Evolutionary conservation across 257 asterid genomes (phyloP).

Genomic region (Ophiorrhiza pumila): DNA sequence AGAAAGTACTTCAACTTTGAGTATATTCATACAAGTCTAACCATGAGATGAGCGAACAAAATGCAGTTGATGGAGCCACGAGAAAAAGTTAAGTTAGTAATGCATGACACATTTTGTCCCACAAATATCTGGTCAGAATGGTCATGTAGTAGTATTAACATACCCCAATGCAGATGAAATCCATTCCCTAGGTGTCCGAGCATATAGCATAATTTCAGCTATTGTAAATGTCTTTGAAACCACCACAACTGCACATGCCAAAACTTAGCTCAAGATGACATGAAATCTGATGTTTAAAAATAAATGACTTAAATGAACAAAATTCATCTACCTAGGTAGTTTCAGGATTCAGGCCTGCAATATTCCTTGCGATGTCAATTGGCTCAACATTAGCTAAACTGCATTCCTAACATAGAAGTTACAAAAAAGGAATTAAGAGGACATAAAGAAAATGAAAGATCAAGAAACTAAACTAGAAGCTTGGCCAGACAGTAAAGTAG

Average conservation of each 20-base stretch:
- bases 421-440: constrained; percentile 2
- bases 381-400: constrained; percentile 99
- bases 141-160: constrained; percentile 34
- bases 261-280: too few species aligned
- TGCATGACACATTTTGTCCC: background rate
- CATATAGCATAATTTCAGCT: constrained; percentile 96
- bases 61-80: too few species aligned
- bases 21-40: too few species aligned
- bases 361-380: constrained; percentile 78
- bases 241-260: constrained; percentile 65
- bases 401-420: constrained; percentile 21
- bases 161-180: too few species aligned
- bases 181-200: constrained; percentile 89
- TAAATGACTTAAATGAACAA: too few species aligned
- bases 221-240: constrained; percentile 96
- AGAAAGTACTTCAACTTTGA: too few species aligned
- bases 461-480: constrained; percentile 12
- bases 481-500: too few species aligned
- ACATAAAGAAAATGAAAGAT: constrained; percentile 10
- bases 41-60: too few species aligned
- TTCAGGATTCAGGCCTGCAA: constrained; percentile 81
- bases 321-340: constrained; percentile 71
- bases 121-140: constrained; percentile 1
- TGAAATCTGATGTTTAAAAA: too few species aligned
- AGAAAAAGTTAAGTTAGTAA: too few species aligned